Evolutionary conservation across 2,329 filamentous ascomycete species (phyloP).

Genomic region (Fusarium chaquense): DNA sequence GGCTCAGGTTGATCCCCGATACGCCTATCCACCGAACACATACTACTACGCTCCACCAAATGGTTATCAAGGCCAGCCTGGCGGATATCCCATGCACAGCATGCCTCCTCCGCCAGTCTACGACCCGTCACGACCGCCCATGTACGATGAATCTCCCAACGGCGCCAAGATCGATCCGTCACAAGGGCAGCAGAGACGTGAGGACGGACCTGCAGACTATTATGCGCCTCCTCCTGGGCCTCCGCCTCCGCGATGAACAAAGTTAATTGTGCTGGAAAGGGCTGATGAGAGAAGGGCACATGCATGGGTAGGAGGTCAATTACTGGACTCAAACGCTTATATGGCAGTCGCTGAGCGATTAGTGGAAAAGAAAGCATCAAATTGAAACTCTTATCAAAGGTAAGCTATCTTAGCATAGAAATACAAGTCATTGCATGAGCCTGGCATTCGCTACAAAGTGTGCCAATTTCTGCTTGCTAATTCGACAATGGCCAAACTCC

Average conservation of each 20-base stretch:
- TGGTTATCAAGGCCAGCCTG: slow-evolving; percentile 40
- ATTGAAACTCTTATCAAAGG: slow-evolving; percentile 28
- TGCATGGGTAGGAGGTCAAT: background rate
- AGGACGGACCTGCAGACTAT: slow-evolving; percentile 43
- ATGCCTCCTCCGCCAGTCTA: slow-evolving; percentile 69
- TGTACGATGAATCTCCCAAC: slow-evolving; percentile 64
- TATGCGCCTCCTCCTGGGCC: slow-evolving; percentile 61
- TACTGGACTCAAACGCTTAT: slow-evolving; percentile 3
- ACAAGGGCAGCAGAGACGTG: slow-evolving; percentile 53
- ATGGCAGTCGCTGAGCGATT: slow-evolving; percentile 9
- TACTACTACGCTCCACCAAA: slow-evolving; percentile 55
- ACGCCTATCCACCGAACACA: slow-evolving; percentile 58
- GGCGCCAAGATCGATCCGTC: slow-evolving; percentile 66
- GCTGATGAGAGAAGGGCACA: background rate
- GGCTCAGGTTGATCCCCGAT: slow-evolving; percentile 62
- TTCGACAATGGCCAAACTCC: slow-evolving; percentile 39
- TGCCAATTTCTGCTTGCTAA: slow-evolving; percentile 4
- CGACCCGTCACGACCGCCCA: slow-evolving; percentile 67
- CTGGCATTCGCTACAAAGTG: slow-evolving; percentile 3
- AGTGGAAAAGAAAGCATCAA: slow-evolving; percentile 20
- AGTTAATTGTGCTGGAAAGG: slow-evolving; percentile 2
- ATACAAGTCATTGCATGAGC: slow-evolving; percentile 26
- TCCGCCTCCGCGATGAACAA: slow-evolving; percentile 49
- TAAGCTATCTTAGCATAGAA: slow-evolving; percentile 27
- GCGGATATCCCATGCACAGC: slow-evolving; percentile 48